These are phyloP conservation scores for Kluyveromyces siamensis DNA, from an alignment of 805 yeast genomes.

Conservation along the genomic window DNA sequence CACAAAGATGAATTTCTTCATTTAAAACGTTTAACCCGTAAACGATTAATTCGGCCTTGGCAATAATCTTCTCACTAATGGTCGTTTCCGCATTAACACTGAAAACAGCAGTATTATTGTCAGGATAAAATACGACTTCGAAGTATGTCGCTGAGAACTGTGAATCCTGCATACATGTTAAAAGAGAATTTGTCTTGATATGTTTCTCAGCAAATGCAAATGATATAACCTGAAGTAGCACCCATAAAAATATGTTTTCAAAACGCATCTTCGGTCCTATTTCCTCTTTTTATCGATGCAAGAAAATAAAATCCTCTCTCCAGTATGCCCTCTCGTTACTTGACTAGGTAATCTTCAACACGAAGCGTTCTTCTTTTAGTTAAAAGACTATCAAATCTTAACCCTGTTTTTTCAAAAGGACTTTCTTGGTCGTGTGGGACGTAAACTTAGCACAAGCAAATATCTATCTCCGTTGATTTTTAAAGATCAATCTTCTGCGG, in stretches of 20 bases:
- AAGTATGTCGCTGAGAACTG: conserved; percentile 78
- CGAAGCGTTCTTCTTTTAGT: too few relatives aligned
- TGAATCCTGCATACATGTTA: conserved; percentile 90
- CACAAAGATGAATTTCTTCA: conserved; percentile 55
- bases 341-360: too few relatives aligned
- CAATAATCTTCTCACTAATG: conserved; percentile 61
- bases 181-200: conserved; percentile 54
- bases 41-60: conserved; percentile 56
- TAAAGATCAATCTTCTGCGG: neutral
- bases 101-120: conserved; percentile 50
- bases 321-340: too few relatives aligned
- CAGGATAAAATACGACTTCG: conserved; percentile 65
- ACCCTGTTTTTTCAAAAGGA: too few relatives aligned
- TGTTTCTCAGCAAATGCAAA: conserved; percentile 6
- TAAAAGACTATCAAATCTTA: too few relatives aligned
- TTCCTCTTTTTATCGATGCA: neutral
- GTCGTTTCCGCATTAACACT: conserved; percentile 73
- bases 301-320: too few relatives aligned
- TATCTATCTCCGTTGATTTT: too few relatives aligned
- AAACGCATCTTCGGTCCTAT: neutral
- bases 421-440: too few relatives aligned
- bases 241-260: neutral
- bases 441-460: too few relatives aligned
- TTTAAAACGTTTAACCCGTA: conserved; percentile 68
- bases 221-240: neutral